Conservation (phyloP, 495 filamentous ascomycete species). For the Staphylotrichum tortipilum region DNA sequence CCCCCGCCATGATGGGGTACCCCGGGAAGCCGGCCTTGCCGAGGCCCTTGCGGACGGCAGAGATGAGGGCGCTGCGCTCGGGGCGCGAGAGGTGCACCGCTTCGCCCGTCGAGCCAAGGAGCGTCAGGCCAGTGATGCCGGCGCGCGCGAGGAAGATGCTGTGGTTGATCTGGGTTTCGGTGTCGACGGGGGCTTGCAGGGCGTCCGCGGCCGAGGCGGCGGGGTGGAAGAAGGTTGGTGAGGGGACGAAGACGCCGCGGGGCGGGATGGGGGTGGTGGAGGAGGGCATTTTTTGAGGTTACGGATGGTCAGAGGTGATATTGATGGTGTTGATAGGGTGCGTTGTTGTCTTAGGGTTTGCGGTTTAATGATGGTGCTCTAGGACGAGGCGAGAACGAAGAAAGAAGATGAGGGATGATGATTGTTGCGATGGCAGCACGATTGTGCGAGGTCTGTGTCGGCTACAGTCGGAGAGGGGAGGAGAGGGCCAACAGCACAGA, state of each 20-base stretch:
- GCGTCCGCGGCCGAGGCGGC: background rate
- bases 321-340: too few relatives aligned
- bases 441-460: background rate
- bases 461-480: too few relatives aligned
- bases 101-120: slow-evolving; percentile 62
- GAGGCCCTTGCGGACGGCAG: slow-evolving; percentile 43
- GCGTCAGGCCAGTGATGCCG: slow-evolving; percentile 56
- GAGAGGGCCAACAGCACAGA: too few relatives aligned
- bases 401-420: too few relatives aligned
- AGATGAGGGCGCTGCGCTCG: slow-evolving; percentile 51
- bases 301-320: too few relatives aligned
- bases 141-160: slow-evolving; percentile 52
- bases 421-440: too few relatives aligned
- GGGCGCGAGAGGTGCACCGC: slow-evolving; percentile 53
- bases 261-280: slow-evolving; percentile 20
- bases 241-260: slow-evolving; percentile 36
- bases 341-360: too few relatives aligned
- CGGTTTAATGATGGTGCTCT: too few relatives aligned
- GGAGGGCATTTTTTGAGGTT: background rate
- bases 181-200: slow-evolving; percentile 34
- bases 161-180: slow-evolving; percentile 49
- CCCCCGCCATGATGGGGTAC: slow-evolving; percentile 62
- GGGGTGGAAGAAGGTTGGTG: slow-evolving; percentile 37
- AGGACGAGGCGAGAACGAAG: too few relatives aligned
- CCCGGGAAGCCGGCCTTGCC: slow-evolving; percentile 48